Percentiles rank a stretch among this genome's conserved stretches.
phyloP scores from a whole-genome alignment of 2,329 filamentous ascomycete species.

The Ceratocystis cacaofunesta region DNA sequence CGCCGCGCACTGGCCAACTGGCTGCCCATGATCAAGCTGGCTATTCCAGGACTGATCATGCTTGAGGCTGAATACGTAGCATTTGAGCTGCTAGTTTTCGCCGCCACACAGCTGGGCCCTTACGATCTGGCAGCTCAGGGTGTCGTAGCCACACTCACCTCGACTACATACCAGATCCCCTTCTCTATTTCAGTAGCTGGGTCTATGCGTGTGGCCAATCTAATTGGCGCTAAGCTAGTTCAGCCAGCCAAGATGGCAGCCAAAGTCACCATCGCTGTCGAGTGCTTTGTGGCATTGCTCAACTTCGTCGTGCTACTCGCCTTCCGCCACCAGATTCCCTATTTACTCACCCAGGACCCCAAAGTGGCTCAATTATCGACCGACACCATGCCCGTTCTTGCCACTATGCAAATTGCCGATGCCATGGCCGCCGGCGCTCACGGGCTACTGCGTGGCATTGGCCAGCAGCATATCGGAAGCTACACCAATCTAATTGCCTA shows the following conservation, averaged over 20 bases:
- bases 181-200: slow-evolving; percentile 83
- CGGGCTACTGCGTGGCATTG: slow-evolving; percentile 73
- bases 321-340: slow-evolving; percentile 58
- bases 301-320: slow-evolving; percentile 57
- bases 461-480: slow-evolving; percentile 76
- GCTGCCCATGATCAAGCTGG: slow-evolving; percentile 66
- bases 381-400: slow-evolving; percentile 60
- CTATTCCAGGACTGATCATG: slow-evolving; percentile 82
- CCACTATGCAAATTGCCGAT: slow-evolving; percentile 83
- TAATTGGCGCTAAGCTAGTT: slow-evolving; percentile 75
- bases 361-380: slow-evolving; percentile 57
- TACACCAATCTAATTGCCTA: slow-evolving; percentile 79
- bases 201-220: slow-evolving; percentile 76
- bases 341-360: slow-evolving; percentile 60
- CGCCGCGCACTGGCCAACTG: slow-evolving; percentile 57
- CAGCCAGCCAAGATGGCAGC: slow-evolving; percentile 66
- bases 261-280: slow-evolving; percentile 56
- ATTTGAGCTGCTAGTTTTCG: slow-evolving; percentile 82
- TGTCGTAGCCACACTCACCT: slow-evolving; percentile 61
- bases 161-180: slow-evolving; percentile 77
- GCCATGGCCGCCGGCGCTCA: slow-evolving; percentile 65
- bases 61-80: slow-evolving; percentile 86
- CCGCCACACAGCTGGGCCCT: slow-evolving; percentile 62
- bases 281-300: slow-evolving; percentile 57
- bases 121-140: slow-evolving; percentile 77